Evolutionary conservation across 768 basidiomycete genomes (phyloP), one percentile per base, ranked within the genome.

Genomic region (Naematelia encephala): DNA sequence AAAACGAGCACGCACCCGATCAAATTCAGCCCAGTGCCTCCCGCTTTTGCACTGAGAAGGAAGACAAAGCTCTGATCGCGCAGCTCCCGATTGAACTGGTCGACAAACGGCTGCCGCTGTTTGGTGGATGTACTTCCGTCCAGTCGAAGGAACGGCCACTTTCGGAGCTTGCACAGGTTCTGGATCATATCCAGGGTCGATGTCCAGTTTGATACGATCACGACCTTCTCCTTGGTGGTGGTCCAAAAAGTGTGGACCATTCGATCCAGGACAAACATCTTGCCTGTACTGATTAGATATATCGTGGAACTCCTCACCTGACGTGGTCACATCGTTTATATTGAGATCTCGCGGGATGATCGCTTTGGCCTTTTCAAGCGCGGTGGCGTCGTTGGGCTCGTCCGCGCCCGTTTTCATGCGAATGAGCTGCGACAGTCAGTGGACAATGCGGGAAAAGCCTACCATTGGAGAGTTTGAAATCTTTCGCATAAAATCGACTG

Each of bases 141-240:
- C 29, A 97, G 82, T 2, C 96, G 85, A 62, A 87, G 84, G 71
- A 84, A 90, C 0, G 86, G 86, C 74, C 91, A 97, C 10, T 80
- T 79, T 66, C 82, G 84, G 62, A 82, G 84, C 75, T 85, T 84
- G 79, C 92, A 94, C 65, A 86, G 88, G 2, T 84, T 84, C 79
- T 97, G 91, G 27, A 99, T 80, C 56, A 99, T 84, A 70, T 97
- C 89, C 54, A 99, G 84, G 1, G 93, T 96, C 3, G 88, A 87
- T 0, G 93, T 98, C 70, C 89, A 99, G 73, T 98, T 93, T n/a
- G 92, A 97, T 48, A 81, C 79, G 43, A 99, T 78, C 29, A 97
- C 88, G 67, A 91, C 88, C 83, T 99, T 99, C 79, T 99, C 94
- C 42, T 88, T 86, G 0, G 90, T 91, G 30, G 81, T 79, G 5